phyloP scores from a whole-genome alignment of 2,329 filamentous ascomycete species.

The Cryphonectria naterciae region DNA sequence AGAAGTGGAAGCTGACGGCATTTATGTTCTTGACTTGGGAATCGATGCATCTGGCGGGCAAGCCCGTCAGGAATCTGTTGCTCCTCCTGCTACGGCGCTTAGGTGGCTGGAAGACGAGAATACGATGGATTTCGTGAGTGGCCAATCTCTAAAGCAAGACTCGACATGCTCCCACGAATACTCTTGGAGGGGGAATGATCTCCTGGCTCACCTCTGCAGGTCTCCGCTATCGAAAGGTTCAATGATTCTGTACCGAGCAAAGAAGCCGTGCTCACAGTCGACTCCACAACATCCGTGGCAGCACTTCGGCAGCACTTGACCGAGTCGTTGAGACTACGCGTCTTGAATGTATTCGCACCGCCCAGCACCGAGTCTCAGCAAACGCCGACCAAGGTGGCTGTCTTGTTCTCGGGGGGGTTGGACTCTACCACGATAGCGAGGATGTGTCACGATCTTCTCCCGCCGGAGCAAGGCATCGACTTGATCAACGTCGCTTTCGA shows the following conservation, averaged over 20 bases:
- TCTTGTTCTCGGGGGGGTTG: conserved; percentile 92
- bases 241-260: conserved; percentile 49
- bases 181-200: conserved; percentile 27
- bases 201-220: conserved; percentile 52
- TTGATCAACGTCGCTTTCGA: conserved; percentile 96
- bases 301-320: conserved; percentile 58
- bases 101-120: conserved; percentile 42
- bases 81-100: conserved; percentile 30
- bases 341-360: conserved; percentile 65
- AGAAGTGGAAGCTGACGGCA: conserved; percentile 84
- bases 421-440: conserved; percentile 90
- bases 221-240: conserved; percentile 59
- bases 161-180: conserved; percentile 14
- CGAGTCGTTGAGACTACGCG: conserved; percentile 66
- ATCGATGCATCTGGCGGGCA: background rate
- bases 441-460: conserved; percentile 76
- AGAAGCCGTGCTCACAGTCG: conserved; percentile 37
- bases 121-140: conserved; percentile 51
- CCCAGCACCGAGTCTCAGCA: conserved; percentile 29
- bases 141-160: conserved; percentile 2
- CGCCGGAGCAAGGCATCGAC: conserved; percentile 72
- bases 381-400: conserved; percentile 66
- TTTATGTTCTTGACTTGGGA: conserved; percentile 69
- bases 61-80: background rate
- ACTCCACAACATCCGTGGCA: conserved; percentile 54